A percentile compares a stretch with the other conserved stretches of the same genome.
These are phyloP conservation scores for Termitomyces titanicus DNA, from an alignment of 768 basidiomycete species.

Conservation along the genomic window DNA sequence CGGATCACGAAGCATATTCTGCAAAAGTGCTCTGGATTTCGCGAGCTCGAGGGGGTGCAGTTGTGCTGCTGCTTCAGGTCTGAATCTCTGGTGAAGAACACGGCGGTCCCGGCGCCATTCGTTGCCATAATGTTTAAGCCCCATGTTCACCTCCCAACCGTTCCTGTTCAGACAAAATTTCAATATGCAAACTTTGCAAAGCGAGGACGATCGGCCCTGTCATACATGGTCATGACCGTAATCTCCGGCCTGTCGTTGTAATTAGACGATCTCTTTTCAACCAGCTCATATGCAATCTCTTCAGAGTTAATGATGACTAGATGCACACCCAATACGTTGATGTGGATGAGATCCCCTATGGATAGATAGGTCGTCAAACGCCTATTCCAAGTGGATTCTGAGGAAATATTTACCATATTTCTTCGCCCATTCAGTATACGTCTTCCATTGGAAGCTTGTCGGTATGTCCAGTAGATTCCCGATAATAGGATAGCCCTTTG, in stretches of 20 bases:
- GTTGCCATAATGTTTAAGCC: constrained; percentile 6
- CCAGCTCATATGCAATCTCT: constrained; percentile 11
- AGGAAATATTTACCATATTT: constrained; percentile 9
- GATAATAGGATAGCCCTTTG: constrained; percentile 18
- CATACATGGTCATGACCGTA: constrained; percentile 8
- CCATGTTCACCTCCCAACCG: constrained; percentile 10
- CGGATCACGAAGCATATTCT: neutral
- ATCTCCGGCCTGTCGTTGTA: constrained; percentile 12
- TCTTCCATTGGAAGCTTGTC: constrained; percentile 16
- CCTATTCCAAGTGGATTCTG: neutral
- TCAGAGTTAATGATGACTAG: constrained; percentile 14
- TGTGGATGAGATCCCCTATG: constrained; percentile 7
- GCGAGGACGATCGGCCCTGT: neutral
- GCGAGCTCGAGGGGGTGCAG: constrained; percentile 9
- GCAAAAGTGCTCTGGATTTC: constrained; percentile 6
- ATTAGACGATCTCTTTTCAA: constrained; percentile 13
- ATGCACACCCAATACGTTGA: constrained; percentile 11
- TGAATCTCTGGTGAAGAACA: constrained; percentile 7
- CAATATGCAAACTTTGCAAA: too few relatives aligned
- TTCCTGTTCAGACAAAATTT: neutral
- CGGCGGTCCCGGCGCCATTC: constrained; percentile 9
- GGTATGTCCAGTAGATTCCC: constrained; percentile 24
- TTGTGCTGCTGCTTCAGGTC: constrained; percentile 2
- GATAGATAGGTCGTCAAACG: too few relatives aligned
- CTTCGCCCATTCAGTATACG: constrained; percentile 15